phyloP scores from a whole-genome alignment of 202 grass and related monocot genomes.

The Schoenoplectus tabernaemontani region DNA sequence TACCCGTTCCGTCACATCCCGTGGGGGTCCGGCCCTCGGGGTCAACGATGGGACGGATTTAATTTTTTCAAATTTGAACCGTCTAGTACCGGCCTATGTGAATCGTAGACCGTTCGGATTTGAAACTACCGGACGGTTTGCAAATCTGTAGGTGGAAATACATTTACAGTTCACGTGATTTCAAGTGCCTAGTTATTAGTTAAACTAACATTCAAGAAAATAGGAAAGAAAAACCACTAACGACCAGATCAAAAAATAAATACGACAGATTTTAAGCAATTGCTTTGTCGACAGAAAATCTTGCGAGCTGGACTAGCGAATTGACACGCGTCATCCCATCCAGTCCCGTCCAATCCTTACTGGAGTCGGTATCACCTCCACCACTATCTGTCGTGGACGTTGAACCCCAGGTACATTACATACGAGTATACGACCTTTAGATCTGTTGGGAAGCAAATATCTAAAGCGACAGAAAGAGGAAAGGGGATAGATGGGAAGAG shows the following conservation, averaged over 20 bases:
- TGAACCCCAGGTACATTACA: constrained; percentile 31
- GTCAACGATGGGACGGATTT: too few relatives aligned
- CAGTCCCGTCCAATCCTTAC: constrained; percentile 54
- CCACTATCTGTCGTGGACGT: constrained; percentile 21
- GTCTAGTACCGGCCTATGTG: too few relatives aligned
- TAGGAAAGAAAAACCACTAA: constrained; percentile 16
- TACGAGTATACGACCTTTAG: too few relatives aligned
- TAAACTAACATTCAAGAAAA: constrained; percentile 36
- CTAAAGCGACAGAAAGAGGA: too few relatives aligned
- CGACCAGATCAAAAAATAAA: neutral
- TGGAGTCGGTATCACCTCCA: constrained; percentile 28
- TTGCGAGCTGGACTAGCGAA: constrained; percentile 92
- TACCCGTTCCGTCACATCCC: too few relatives aligned
- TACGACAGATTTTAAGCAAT: constrained; percentile 26
- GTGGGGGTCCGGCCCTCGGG: too few relatives aligned
- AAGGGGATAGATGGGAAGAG: too few relatives aligned
- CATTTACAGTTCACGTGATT: constrained; percentile 26
- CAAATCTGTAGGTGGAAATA: constrained; percentile 22
- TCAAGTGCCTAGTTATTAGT: constrained; percentile 15
- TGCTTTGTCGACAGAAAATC: constrained; percentile 70
- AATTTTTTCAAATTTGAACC: too few relatives aligned
- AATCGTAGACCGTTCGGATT: too few relatives aligned
- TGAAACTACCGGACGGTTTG: too few relatives aligned
- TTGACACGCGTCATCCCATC: constrained; percentile 90
- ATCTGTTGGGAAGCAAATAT: too few relatives aligned